Evolutionary conservation across 768 basidiomycete species (phyloP).

Genomic region (Sarcodon sp.): DNA sequence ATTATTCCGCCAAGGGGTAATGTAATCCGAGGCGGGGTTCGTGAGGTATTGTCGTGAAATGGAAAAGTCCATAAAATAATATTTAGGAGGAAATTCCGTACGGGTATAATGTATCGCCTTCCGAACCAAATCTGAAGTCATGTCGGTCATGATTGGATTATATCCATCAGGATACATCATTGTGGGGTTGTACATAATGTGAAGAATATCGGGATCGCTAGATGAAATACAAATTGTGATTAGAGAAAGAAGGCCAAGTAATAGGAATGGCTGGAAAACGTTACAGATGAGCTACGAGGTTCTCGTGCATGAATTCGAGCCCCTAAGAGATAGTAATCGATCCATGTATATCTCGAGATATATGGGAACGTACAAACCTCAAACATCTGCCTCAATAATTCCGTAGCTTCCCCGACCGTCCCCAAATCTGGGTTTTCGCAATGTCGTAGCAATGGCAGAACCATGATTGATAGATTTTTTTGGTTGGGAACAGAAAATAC

Average conservation of each 20-base stretch:
- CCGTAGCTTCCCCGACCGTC: conserved; percentile 22
- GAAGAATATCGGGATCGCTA: conserved; percentile 10
- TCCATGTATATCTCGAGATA: neutral
- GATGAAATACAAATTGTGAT: conserved; percentile 3
- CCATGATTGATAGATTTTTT: conserved; percentile 11
- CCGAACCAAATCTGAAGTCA: conserved; percentile 1
- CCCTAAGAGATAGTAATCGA: conserved; percentile 11
- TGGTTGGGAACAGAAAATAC: conserved; percentile 7
- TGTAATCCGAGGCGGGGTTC: neutral
- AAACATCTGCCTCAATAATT: conserved; percentile 19
- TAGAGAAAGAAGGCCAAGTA: neutral
- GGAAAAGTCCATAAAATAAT: conserved; percentile 16
- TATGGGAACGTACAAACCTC: conserved; percentile 13
- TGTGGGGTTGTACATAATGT: conserved; percentile 3
- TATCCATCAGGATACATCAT: conserved; percentile 7
- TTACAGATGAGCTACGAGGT: conserved; percentile 24
- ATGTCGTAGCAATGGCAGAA: conserved; percentile 19
- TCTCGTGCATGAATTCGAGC: conserved; percentile 22
- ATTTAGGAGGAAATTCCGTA: conserved; percentile 13
- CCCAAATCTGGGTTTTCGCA: conserved; percentile 17
- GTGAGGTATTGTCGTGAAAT: conserved; percentile 1
- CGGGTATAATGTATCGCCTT: conserved; percentile 5
- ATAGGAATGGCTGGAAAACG: neutral
- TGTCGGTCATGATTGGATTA: conserved; percentile 4
- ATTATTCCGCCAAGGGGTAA: neutral